A percentile compares a stretch with the other conserved stretches of the same genome.
phyloP scores from a whole-genome alignment of 768 basidiomycete species.

The Russula vinacea region DNA sequence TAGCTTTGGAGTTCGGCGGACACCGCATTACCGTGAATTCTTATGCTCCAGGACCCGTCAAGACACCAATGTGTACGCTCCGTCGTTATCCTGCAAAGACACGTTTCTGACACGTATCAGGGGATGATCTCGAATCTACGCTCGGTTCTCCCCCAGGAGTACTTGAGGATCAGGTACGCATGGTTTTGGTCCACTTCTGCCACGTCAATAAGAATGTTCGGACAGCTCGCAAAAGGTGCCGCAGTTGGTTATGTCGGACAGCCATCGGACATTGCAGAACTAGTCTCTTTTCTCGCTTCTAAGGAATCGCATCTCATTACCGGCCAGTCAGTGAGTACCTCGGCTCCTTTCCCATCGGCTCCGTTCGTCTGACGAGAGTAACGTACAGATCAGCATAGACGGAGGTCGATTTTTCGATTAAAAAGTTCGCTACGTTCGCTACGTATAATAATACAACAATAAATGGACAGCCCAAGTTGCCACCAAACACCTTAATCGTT shows the following conservation, averaged over 20 bases:
- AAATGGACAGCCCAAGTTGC: no score
- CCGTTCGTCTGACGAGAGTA: conserved; percentile 3
- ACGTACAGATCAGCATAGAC: conserved; percentile 24
- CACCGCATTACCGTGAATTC: conserved; percentile 32
- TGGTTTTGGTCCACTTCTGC: background rate
- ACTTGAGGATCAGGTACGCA: conserved; percentile 23
- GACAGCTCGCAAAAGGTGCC: conserved; percentile 22
- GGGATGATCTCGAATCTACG: conserved; percentile 19
- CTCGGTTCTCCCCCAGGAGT: conserved; percentile 13
- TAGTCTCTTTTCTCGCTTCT: conserved; percentile 38
- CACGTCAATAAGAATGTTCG: background rate
- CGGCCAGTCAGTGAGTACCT: conserved; percentile 29
- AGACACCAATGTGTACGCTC: conserved; percentile 29
- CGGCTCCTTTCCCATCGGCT: background rate
- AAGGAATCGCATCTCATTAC: conserved; percentile 36
- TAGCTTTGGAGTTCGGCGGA: conserved; percentile 29
- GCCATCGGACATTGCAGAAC: conserved; percentile 33
- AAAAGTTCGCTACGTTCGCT: background rate
- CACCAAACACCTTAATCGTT: background rate
- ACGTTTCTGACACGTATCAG: background rate
- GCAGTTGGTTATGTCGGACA: conserved; percentile 31
- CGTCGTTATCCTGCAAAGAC: background rate
- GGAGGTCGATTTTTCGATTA: conserved; percentile 26
- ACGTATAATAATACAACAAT: no score
- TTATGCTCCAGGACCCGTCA: conserved; percentile 30